Base-by-base conservation (phyloP, 225 moss, liverwort and hornwort genomes). In the Ulota crispa region DNA sequence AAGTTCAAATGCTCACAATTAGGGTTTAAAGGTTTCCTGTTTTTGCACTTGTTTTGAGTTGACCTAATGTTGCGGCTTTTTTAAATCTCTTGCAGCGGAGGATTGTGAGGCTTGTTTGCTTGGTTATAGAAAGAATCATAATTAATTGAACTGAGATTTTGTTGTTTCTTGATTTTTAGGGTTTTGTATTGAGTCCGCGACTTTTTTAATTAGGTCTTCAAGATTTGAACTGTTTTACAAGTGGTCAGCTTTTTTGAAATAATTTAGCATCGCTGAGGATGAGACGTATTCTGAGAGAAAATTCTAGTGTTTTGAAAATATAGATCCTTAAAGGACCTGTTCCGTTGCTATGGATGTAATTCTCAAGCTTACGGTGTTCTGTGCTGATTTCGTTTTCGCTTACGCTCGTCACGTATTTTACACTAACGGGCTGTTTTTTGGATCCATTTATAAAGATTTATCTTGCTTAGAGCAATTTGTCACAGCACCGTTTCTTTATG, bases 121-220 rank as follows among this genome's bases (percentile, higher is more conserved):
- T 24, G 12, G 6, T 64, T 0, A 9, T 73, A 21, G 23, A 23
- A 20, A 18, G 16, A 13, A 1, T 24, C 36, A 59, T 1, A 24
- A 59, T 70, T 16, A 11, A 61, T 55, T 13, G 53, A 0, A n/a
- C 45, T 18, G 4, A 47, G 57, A 3, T 60, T 32, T 10, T 62
- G n/a, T 24, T 2, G 16, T 23, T 8, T 3, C 3, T 57, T 41
- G 5, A 31, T 27, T 41, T 69, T 11, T 85, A 76, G 79, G 83
- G 56, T 77, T 82, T 80, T 31, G 64, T 41, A 56, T 64, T 83
- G 20, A 54, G 41, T 57, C 19, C 73, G 50, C 37, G 68, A 73
- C n/a, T 53, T n/a, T 36, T 10, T 50, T 24, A 3, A 42, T 71
- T 60, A n/a, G 10, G 24, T 56, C 15, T 24, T 70, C 4, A 47